A percentile compares a stretch with the other conserved stretches of the same genome.
These are phyloP conservation scores for Cryptococcus jaspeensis DNA, from an alignment of 1,284 basidiomycete genomes.

Conservation along the genomic window DNA sequence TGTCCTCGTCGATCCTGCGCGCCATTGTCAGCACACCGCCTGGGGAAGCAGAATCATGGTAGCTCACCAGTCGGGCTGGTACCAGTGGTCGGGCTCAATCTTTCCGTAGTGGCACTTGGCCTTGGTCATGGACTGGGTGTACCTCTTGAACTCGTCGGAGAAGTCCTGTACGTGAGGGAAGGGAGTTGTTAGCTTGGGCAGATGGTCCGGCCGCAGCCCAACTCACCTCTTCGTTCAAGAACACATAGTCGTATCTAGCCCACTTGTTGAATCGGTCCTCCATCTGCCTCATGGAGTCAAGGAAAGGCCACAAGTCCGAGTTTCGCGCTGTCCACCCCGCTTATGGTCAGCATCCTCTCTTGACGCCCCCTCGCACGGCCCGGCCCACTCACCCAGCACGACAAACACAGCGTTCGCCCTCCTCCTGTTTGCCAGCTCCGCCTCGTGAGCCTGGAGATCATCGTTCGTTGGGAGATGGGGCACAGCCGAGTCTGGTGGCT, in stretches of 20 bases:
- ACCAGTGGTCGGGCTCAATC: constrained; percentile 79
- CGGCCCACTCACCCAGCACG: constrained; percentile 57
- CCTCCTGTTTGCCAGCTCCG: constrained; percentile 30
- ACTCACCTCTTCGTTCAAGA: constrained; percentile 70
- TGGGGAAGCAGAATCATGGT: no score
- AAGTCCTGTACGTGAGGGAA: constrained; percentile 53
- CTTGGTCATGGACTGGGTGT: constrained; percentile 63
- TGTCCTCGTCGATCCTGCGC: constrained; percentile 64
- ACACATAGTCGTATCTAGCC: constrained; percentile 79
- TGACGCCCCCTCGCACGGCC: background rate
- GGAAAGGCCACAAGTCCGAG: constrained; percentile 69
- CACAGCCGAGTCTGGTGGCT: constrained; percentile 20
- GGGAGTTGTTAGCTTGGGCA: background rate
- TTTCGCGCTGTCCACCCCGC: constrained; percentile 62
- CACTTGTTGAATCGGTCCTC: constrained; percentile 68
- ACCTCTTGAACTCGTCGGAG: constrained; percentile 73
- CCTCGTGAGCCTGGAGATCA: constrained; percentile 29
- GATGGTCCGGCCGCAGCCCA: background rate
- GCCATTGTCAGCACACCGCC: background rate
- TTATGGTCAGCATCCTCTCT: background rate
- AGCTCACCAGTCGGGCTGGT: constrained; percentile 68
- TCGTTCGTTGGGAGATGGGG: constrained; percentile 28
- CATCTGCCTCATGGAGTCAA: constrained; percentile 55
- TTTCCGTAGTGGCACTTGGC: constrained; percentile 73
- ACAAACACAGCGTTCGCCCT: constrained; percentile 84